Base-by-base conservation (phyloP, 768 basidiomycete genomes). In the Suillus subaureus region DNA sequence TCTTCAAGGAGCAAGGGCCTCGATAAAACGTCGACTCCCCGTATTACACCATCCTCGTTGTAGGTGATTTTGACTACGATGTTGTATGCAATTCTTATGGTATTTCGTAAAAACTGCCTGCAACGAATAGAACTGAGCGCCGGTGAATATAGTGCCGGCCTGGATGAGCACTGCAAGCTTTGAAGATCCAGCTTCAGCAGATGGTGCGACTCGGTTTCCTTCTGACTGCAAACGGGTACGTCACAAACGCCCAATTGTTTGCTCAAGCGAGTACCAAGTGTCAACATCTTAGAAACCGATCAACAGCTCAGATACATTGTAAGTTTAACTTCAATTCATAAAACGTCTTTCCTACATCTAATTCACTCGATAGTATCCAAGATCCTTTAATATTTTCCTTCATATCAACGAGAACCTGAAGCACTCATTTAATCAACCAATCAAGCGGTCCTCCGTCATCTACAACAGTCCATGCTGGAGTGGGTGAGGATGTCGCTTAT, bases 401-500 rank as follows among this genome's bases (percentile, higher is more conserved):
- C 81, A 92, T 82, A 61, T 72, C 70, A 51, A 89, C 55, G 35
- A 93, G 75, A n/a, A 84, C 82, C 31, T 83, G 81, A 57, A 89
- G 78, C 89, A 92, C 21, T 75, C 78, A 51, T 83, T n/a, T n/a
- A n/a, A n/a, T 77, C 26, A 91, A 72, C 2, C 78, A 79, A 13
- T 79, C 73, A 92, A 91, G 13, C 45, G 40, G 0, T 77, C 74
- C 21, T 81, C 82, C 62, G 83, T 85, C 87, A 92, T 90, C 91
- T 90, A 93, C 15, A 74, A 68, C 61, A 93, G 74, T 18, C 86
- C 89, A 70, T 93, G 92, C 74, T 93, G 91, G 18, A 93, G 83
- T n/a, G n/a, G n/a, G n/a, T n/a, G n/a, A n/a, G n/a, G n/a, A n/a
- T n/a, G n/a, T n/a, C n/a, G n/a, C n/a, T n/a, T n/a, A n/a, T n/a